Base-by-base conservation (phyloP, 768 basidiomycete genomes). In the Clathrus columnatus region DNA sequence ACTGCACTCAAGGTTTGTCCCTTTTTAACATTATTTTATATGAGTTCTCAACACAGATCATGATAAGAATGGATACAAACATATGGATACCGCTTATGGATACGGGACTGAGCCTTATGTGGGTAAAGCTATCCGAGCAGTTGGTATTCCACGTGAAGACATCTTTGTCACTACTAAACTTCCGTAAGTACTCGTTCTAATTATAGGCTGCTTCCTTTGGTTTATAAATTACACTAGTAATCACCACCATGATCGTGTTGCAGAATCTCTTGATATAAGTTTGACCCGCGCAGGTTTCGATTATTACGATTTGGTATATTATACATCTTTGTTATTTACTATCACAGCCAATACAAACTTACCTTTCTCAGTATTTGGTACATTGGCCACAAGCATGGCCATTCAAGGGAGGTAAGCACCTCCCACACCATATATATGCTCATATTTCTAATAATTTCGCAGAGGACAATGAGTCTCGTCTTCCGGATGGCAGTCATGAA, bases 151-250 rank as follows among this genome's bases (percentile, higher is more conserved):
- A 4, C 69, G 77, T 43, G 65, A 64, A 21, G 69, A 76, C 27
- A 66, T 80, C 36, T 80, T 72, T 62, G 60, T 81, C 10, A 77
- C 76, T 5, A 80, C 79, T 17, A 81, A 81, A 59, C 65, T 79
- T 28, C 63, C 66, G 73, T 73, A 51, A 32, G 68, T 60, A 11
- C 27, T 85, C 21, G 23, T 17, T 29, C 20, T 29, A 21, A 56
- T 56, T 30, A 29, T 48, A 26, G 30, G 44, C 21, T n/a, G 44
- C 18, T 18, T 45, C 20, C 42, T 26, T 21, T 56, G 28, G 21
- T 16, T 29, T 1, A 36, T 36, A 10, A 41, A 27, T 17, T 24
- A 24, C 14, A 14, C 3, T 24, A 74, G 72, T 11, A 70, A 68
- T 66, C 65, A 75, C 54, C 72, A 76, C 45, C 69, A 70, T 11